Conservation (phyloP, 768 basidiomycete genomes). For the Boletus eberwhitei region DNA sequence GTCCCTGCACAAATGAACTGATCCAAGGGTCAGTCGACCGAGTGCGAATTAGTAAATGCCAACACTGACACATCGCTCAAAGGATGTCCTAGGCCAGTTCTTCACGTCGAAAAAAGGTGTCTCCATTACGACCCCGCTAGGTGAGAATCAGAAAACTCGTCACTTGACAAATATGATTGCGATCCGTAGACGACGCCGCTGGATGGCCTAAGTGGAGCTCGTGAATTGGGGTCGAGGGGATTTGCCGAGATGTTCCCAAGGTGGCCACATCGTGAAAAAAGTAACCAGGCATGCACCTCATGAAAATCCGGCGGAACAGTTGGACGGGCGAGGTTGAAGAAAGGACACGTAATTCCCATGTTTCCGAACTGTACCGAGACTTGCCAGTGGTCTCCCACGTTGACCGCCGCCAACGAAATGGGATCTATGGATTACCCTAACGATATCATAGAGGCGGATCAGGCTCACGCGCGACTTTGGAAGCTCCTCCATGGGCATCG, state of each 20-base stretch:
- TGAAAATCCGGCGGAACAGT: constrained; percentile 26
- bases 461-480: background rate
- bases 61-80: background rate
- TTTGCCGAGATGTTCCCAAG: constrained; percentile 29
- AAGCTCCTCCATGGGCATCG: constrained; percentile 5
- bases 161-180: background rate
- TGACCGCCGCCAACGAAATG: background rate
- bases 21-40: constrained; percentile 4
- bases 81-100: background rate
- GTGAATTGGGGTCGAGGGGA: constrained; percentile 6
- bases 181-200: background rate
- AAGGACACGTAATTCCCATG: constrained; percentile 12
- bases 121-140: constrained; percentile 7
- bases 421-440: constrained; percentile 10
- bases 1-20: constrained; percentile 1
- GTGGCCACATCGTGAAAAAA: constrained; percentile 13
- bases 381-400: constrained; percentile 17
- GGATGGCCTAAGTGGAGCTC: constrained; percentile 1
- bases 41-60: background rate
- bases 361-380: background rate
- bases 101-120: constrained; percentile 7
- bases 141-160: constrained; percentile 18
- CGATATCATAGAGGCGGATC: constrained; percentile 8
- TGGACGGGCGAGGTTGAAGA: constrained; percentile 5
- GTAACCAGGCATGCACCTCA: constrained; percentile 1